Evolutionary conservation across 352 stramenopile species (phyloP).

Genomic region (Thalassiosira tumida): DNA sequence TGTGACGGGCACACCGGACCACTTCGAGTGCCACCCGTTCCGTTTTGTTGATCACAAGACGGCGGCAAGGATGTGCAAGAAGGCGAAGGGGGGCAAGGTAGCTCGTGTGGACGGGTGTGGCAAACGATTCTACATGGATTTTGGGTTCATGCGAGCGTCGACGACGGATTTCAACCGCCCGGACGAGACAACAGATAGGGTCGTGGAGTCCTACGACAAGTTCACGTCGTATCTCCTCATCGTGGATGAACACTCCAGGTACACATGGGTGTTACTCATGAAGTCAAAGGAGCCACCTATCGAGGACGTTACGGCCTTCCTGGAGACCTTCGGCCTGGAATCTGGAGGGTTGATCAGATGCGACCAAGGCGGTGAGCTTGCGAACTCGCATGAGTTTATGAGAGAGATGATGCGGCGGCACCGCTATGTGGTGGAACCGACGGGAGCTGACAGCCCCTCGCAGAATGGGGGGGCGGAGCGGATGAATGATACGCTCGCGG

Average conservation of each 20-base stretch:
- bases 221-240: constrained; percentile 41
- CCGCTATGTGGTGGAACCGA: constrained; percentile 48
- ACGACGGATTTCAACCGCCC: neutral
- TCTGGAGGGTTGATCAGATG: constrained; percentile 29
- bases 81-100: neutral
- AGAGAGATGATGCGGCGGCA: neutral
- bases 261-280: constrained; percentile 32
- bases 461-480: constrained; percentile 39
- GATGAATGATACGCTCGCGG: constrained; percentile 35
- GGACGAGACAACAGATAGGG: neutral
- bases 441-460: constrained; percentile 22
- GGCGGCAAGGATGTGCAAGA: constrained; percentile 9
- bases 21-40: constrained; percentile 51
- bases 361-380: constrained; percentile 59
- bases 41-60: constrained; percentile 50
- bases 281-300: constrained; percentile 53
- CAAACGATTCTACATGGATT: constrained; percentile 49
- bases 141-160: constrained; percentile 44
- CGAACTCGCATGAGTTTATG: neutral
- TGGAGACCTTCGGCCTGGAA: neutral
- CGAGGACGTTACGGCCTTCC: neutral
- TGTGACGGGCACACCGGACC: constrained; percentile 16
- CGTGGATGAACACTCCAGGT: constrained; percentile 18
- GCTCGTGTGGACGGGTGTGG: neutral
- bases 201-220: constrained; percentile 45